Evolutionary conservation across 176 grass and related monocot genomes (phyloP).

Genomic region (Eragrostis curvula): DNA sequence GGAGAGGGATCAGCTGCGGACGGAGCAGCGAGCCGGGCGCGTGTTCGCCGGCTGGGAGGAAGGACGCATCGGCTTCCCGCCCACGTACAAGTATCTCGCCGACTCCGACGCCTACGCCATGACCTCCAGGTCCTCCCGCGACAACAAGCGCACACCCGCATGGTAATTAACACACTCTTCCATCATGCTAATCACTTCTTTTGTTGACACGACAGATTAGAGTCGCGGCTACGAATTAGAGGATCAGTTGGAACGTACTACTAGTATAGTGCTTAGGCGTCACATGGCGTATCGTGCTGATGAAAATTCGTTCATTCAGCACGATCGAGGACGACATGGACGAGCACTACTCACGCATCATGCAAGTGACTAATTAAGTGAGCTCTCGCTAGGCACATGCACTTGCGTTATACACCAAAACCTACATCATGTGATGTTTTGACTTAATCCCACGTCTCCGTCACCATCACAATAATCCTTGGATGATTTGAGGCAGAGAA

Average conservation of each 20-base stretch:
- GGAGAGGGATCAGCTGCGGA: slow-evolving; percentile 74
- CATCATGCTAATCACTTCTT: not conserved
- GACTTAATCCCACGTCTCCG: not conserved
- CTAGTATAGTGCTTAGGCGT: no score
- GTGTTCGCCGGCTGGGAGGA: slow-evolving; percentile 88
- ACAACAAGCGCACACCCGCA: slow-evolving; percentile 78
- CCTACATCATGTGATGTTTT: not conserved
- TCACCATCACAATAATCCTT: not conserved
- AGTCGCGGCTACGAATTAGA: not conserved
- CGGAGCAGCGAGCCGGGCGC: slow-evolving; percentile 68
- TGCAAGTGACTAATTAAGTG: not conserved
- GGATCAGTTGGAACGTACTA: no score
- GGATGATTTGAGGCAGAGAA: no score
- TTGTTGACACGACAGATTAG: no score
- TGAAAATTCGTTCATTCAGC: not conserved
- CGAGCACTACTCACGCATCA: not conserved
- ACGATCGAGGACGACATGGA: not conserved
- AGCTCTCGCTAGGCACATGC: not conserved
- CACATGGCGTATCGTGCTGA: not conserved
- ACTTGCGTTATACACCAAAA: not conserved
- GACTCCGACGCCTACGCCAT: slow-evolving; percentile 80
- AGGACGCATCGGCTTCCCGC: slow-evolving; percentile 77
- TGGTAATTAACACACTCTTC: slow-evolving; percentile 70
- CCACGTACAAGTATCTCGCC: slow-evolving; percentile 86
- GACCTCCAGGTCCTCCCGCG: slow-evolving; percentile 22